Base-by-base conservation (phyloP, 2,329 filamentous ascomycete species). In the Chaetomiaceae sp. region DNA sequence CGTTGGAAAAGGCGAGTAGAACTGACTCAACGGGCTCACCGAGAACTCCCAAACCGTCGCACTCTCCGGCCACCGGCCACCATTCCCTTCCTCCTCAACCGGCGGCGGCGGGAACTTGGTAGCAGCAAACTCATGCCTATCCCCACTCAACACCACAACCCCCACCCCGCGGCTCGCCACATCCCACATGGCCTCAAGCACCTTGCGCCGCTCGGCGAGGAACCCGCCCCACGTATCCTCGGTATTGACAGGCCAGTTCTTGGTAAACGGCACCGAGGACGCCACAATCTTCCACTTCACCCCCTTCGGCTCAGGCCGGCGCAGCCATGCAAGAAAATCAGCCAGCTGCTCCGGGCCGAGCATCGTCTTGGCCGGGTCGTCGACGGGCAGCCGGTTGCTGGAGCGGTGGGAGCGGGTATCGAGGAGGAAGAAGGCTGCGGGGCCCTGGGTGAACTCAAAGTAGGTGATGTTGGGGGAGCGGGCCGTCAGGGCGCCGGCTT, bases 221-320 rank as follows among this genome's bases (percentile, higher is more conserved):
- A 95, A 96, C 0, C 92, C 92, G 43, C 89, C 90, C 94, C 94
- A 99, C 0, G 94, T 97, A 66, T 99, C 94, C 57, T 85, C 78
- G 2, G 83, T 84, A 59, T 94, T 92, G 59, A 96, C 82, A 22
- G 84, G 87, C 92, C 94, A 99, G 70, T 99, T 99, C 73, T 96
- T 95, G 6, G 94, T 97, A 68, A 99, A 96, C 0, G 94, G 94
- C 5, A 97, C 88, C 17, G 88, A 91, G 36, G 88, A 91, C 17
- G 91, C 85, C 47, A 99, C 76, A 63, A 99, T 84, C 73, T 97
- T 97, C 92, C 94, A 99, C 64, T 86, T 85, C 0, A 96, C 85
- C 1, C 90, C 89, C 27, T 75, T 74, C 0, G 88, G 86, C 58
- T 90, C 87, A 0, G 88, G 84, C 1, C 80, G 82, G 11, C 75